Conservation (phyloP, 129 eudicot species). For the Lactuca saligna region DNA sequence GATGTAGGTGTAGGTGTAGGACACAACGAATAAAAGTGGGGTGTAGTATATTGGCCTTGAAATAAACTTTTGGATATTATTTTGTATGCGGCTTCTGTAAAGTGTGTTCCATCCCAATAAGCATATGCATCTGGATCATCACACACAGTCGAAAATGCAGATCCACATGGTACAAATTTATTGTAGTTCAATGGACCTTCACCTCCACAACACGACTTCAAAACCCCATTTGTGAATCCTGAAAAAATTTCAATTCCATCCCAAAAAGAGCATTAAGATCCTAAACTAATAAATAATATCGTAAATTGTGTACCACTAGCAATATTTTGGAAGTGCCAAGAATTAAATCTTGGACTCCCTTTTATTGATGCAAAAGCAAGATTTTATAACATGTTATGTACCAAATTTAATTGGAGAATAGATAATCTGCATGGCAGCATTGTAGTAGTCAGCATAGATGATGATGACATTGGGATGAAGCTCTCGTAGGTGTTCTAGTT, state of each 20-base stretch:
- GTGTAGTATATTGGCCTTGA: conserved; percentile 24
- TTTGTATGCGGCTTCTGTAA: conserved; percentile 41
- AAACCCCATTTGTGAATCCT: conserved; percentile 42
- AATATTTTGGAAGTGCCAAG: too few relatives aligned
- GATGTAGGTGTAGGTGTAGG: background rate
- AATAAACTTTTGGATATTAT: conserved; percentile 31
- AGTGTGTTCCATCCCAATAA: conserved; percentile 56
- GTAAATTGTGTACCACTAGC: background rate
- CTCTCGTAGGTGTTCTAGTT: conserved; percentile 21
- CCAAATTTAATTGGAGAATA: conserved; percentile 35
- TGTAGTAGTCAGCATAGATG: conserved; percentile 46
- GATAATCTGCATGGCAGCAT: conserved; percentile 33
- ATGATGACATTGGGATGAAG: conserved; percentile 34
- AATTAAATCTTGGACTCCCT: too few relatives aligned
- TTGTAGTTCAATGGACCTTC: conserved; percentile 44
- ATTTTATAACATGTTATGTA: conserved; percentile 12
- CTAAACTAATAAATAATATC: background rate
- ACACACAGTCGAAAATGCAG: conserved; percentile 13
- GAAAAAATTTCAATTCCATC: background rate
- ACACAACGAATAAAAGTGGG: conserved; percentile 12
- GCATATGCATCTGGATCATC: conserved; percentile 32
- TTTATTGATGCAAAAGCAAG: too few relatives aligned
- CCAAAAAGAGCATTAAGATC: too few relatives aligned
- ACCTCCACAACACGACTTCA: background rate
- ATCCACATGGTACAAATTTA: conserved; percentile 33